Evolutionary conservation across 179 eudicot species (phyloP), one percentile per base, ranked within the genome.

Genomic region (Beta macrorhiza): DNA sequence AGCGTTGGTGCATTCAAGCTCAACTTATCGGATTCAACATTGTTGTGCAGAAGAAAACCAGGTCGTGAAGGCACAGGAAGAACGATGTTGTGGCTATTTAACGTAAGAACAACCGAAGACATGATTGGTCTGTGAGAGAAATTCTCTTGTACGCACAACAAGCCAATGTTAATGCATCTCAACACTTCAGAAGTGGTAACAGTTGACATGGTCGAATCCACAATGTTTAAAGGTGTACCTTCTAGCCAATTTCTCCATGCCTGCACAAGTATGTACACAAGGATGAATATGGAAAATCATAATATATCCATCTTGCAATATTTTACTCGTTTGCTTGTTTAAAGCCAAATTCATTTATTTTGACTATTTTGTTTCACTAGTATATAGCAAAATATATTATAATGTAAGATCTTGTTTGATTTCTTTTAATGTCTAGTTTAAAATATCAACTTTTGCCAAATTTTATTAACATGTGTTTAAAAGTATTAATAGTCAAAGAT

Each of bases 231-330:
- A 25, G 25, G 25, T 25, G 75, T 83, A 44, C 87, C 86, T 63
- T 85, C 85, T 42, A 63, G 78, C 90, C 93, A 89, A 47, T 83
- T 42, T 84, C 72, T 74, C 91, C 90, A 88, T 32, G 80, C 89
- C 90, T 90, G 70, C 12, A 63, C 53, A 15, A 7, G 29, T 25
- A 2, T 15, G n/a, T 14, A 57, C 17, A 3, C 15, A 15, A 12
- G 15, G 15, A 10, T 57, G 61, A 0, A 57, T 56, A 56, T 14
- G 61, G 16, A 56, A 56, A 56, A 56, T 56, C 19, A 56, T 25
- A 25, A 0, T 25, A 25, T 25, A 25, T 25, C 25, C 0, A 25
- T 25, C 25, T 25, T 25, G 25, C 25, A 25, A 25, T 25, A 25
- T 25, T 25, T 25, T 25, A 25, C 25, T 25, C 25, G 25, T 25